Evolutionary conservation across 2,329 filamentous ascomycete species (phyloP).

Genomic region (Paradendryphiella salina): DNA sequence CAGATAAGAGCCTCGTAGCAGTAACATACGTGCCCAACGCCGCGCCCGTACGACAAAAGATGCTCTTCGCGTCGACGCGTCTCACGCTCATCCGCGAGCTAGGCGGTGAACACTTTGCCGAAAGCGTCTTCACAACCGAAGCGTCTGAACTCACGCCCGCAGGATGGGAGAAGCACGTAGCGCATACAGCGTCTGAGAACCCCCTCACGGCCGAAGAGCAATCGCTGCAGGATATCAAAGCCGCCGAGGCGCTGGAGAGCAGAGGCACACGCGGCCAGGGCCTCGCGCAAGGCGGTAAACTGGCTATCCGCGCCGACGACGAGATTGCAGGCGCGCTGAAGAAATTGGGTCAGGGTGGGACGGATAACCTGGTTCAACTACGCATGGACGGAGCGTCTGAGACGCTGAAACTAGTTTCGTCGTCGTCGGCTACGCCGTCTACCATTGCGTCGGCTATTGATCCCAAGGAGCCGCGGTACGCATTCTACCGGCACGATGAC

Average conservation of each 20-base stretch:
- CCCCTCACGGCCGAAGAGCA: slow-evolving; percentile 80
- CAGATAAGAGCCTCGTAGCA: slow-evolving; percentile 58
- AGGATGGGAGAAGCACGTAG: slow-evolving; percentile 74
- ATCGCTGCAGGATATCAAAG: slow-evolving; percentile 70
- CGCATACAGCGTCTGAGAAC: slow-evolving; percentile 63
- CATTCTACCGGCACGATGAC: slow-evolving; percentile 73
- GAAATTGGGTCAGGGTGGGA: slow-evolving; percentile 56
- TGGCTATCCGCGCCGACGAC: slow-evolving; percentile 61
- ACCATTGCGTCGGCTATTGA: slow-evolving; percentile 66
- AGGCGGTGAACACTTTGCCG: slow-evolving; percentile 75
- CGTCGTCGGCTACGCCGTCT: slow-evolving; percentile 57
- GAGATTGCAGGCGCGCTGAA: slow-evolving; percentile 67
- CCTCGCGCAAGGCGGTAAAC: slow-evolving; percentile 36
- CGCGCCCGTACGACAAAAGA: slow-evolving; percentile 81
- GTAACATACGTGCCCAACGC: slow-evolving; percentile 79
- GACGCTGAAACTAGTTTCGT: slow-evolving; percentile 66
- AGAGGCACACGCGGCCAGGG: slow-evolving; percentile 63
- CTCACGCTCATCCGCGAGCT: slow-evolving; percentile 76
- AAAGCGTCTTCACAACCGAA: slow-evolving; percentile 73
- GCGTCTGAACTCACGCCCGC: slow-evolving; percentile 68
- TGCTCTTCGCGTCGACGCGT: slow-evolving; percentile 79
- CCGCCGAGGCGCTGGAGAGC: slow-evolving; percentile 74
- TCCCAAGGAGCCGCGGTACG: slow-evolving; percentile 71
- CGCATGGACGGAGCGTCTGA: slow-evolving; percentile 74
- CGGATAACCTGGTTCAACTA: slow-evolving; percentile 64